A percentile compares a stretch with the other conserved stretches of the same genome.
Evolutionary conservation across 2,329 filamentous ascomycete genomes (phyloP).

Genomic region (Pyrenochaeta sp.): DNA sequence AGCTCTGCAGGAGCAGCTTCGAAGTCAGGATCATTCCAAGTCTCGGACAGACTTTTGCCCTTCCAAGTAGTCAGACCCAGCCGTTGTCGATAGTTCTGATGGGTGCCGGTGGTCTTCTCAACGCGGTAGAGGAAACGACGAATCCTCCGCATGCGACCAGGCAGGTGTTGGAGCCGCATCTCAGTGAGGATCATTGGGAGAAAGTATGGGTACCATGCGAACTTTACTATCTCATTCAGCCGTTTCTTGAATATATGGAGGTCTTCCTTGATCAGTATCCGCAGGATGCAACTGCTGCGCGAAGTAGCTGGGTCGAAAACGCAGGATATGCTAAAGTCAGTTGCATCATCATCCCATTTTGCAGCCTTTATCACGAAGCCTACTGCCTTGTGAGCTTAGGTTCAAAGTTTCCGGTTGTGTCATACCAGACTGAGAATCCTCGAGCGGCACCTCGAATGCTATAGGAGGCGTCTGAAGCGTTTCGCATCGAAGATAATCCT

Average conservation of each 20-base stretch:
- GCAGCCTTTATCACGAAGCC: slow-evolving; percentile 8
- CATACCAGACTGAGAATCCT: background rate
- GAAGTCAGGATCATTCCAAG: slow-evolving; percentile 5
- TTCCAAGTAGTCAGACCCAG: background rate
- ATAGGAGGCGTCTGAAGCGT: slow-evolving; percentile 7
- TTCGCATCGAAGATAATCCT: slow-evolving; percentile 2
- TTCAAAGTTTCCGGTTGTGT: background rate
- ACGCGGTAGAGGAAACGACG: background rate
- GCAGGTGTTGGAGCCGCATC: background rate
- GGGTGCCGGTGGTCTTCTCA: background rate
- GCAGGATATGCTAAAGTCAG: slow-evolving; percentile 7
- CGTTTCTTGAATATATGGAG: background rate
- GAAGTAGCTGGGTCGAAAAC: slow-evolving; percentile 6
- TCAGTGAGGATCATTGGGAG: background rate
- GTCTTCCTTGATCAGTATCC: slow-evolving; percentile 5
- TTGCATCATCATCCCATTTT: slow-evolving; percentile 9
- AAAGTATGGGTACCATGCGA: background rate
- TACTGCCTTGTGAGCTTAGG: background rate
- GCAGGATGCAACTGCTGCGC: slow-evolving; percentile 12
- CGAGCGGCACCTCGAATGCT: slow-evolving; percentile 6
- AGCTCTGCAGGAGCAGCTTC: slow-evolving; percentile 5
- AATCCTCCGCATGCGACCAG: background rate
- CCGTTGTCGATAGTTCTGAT: background rate
- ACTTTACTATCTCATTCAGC: background rate
- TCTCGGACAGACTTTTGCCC: background rate